Percentiles rank a stretch among this genome's conserved stretches.
phyloP scores from a whole-genome alignment of 1,284 basidiomycete species.

The Leccinum griseonigrum region DNA sequence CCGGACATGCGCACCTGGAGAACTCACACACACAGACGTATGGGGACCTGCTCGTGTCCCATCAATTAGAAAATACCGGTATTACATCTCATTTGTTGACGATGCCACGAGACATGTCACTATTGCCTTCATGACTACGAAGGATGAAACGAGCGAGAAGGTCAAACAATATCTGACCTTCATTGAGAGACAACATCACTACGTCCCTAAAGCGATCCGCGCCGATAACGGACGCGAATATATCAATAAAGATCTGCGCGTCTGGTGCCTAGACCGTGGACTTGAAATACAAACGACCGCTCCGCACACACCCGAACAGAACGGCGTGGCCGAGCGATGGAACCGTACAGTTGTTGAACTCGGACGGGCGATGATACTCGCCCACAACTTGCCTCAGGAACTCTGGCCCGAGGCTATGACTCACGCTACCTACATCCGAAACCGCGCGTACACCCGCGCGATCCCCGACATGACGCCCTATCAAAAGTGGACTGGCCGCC shows the following conservation, averaged over 20 bases:
- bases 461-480: conserved; percentile 1
- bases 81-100: conserved; percentile 6
- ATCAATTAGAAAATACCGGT: not conserved
- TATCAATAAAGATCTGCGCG: not conserved
- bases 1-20: not conserved
- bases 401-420: conserved; percentile 8
- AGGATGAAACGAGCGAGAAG: not conserved
- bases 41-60: conserved; percentile 1
- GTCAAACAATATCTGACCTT: not conserved
- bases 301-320: conserved; percentile 9
- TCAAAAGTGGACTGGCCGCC: conserved; percentile 2
- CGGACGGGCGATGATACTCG: not conserved
- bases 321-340: conserved; percentile 4
- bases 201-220: not conserved
- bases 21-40: not conserved
- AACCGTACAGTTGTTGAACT: conserved; percentile 10
- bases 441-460: not conserved
- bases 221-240: conserved; percentile 12
- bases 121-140: not conserved
- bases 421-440: not conserved
- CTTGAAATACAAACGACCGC: conserved; percentile 2
- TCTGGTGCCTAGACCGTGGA: not conserved
- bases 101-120: not conserved
- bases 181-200: not conserved
- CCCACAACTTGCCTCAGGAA: not conserved